phyloP scores from a whole-genome alignment of 176 grass and related monocot species.

The Aechmea fasciata region DNA sequence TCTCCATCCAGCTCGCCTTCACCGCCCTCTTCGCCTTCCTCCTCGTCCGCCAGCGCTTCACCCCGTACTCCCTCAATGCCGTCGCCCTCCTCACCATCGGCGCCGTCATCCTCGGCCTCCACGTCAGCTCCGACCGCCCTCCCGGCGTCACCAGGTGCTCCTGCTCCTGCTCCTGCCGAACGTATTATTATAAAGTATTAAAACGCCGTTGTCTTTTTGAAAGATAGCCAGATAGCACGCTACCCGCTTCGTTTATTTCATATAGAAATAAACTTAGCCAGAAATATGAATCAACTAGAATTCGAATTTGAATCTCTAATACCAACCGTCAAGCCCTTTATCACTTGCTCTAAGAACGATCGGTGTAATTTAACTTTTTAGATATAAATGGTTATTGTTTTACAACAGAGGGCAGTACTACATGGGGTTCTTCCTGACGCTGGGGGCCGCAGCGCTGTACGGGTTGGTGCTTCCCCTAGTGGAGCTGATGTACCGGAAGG shows the following conservation, averaged over 20 bases:
- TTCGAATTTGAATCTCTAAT: too few relatives aligned
- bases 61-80: conserved; percentile 41
- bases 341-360: too few relatives aligned
- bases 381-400: too few relatives aligned
- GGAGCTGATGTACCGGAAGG: conserved; percentile 43
- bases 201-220: too few relatives aligned
- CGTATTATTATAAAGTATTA: too few relatives aligned
- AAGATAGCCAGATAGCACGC: too few relatives aligned
- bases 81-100: conserved; percentile 51
- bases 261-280: too few relatives aligned
- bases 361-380: too few relatives aligned
- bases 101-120: conserved; percentile 42
- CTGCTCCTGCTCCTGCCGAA: too few relatives aligned
- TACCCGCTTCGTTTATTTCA: too few relatives aligned
- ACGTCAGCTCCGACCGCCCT: conserved; percentile 28
- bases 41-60: conserved; percentile 51
- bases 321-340: too few relatives aligned
- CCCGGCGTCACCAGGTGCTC: conserved; percentile 4
- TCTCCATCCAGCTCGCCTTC: conserved; percentile 70
- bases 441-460: conserved; percentile 47
- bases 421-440: conserved; percentile 43
- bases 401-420: conserved; percentile 30
- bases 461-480: conserved; percentile 49
- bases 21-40: conserved; percentile 64
- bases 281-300: too few relatives aligned